A percentile compares a stretch with the other conserved stretches of the same genome.
phyloP scores from a whole-genome alignment of 164 flowering plant genomes.

The Umbellularia californica region DNA sequence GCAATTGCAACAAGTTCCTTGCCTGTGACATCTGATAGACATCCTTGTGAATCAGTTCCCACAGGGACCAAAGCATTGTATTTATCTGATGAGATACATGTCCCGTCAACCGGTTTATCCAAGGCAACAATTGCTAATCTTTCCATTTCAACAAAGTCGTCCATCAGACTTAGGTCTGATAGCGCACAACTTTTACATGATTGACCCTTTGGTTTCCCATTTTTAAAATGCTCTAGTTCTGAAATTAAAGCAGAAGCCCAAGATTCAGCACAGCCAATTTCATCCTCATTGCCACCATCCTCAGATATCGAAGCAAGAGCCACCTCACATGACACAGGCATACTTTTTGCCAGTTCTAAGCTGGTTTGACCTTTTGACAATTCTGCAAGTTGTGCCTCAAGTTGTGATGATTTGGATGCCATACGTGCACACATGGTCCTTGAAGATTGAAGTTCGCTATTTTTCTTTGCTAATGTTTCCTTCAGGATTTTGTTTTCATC shows the following conservation, averaged over 20 bases:
- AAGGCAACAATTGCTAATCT: slow-evolving; percentile 70
- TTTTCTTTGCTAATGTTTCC: slow-evolving; percentile 41
- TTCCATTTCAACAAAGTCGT: slow-evolving; percentile 89
- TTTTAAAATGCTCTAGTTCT: slow-evolving; percentile 44
- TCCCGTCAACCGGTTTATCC: slow-evolving; percentile 27
- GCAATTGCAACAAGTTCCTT: slow-evolving; percentile 52
- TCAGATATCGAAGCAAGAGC: slow-evolving; percentile 28
- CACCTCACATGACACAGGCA: slow-evolving; percentile 22
- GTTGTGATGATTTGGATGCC: slow-evolving; percentile 35
- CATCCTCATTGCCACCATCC: slow-evolving; percentile 30
- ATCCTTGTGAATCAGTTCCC: slow-evolving; percentile 7
- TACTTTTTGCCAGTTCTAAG: slow-evolving; percentile 26
- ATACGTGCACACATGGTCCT: slow-evolving; percentile 27
- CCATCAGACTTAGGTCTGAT: slow-evolving; percentile 69
- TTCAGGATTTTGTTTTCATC: slow-evolving; percentile 65
- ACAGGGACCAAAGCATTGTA: slow-evolving; percentile 6
- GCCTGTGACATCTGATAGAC: slow-evolving; percentile 22
- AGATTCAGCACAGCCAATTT: slow-evolving; percentile 42
- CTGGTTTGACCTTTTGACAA: slow-evolving; percentile 28
- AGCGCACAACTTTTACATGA: slow-evolving; percentile 31
- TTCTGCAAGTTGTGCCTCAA: slow-evolving; percentile 41
- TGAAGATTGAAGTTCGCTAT: slow-evolving; percentile 43
- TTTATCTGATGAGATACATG: slow-evolving; percentile 17
- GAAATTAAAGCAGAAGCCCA: slow-evolving; percentile 52
- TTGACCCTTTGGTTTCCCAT: slow-evolving; percentile 30